Percentiles rank a stretch among this genome's conserved stretches.
phyloP scores from a whole-genome alignment of 768 basidiomycete genomes.

The Xanthoconium stramineum region DNA sequence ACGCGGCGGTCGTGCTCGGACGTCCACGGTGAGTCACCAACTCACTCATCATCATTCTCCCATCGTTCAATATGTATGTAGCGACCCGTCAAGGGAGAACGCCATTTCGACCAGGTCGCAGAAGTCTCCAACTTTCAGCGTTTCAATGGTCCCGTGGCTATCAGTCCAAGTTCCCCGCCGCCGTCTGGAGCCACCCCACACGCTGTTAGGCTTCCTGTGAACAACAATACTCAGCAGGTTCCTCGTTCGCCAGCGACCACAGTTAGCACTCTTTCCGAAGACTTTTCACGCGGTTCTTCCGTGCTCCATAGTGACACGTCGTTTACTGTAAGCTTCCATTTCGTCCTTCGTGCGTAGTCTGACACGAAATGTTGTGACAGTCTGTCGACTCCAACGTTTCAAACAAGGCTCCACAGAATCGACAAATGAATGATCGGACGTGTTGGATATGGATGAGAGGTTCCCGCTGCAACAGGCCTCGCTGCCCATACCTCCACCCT shows the following conservation, averaged over 20 bases:
- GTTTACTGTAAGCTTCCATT: slow-evolving; percentile 13
- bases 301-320: slow-evolving; percentile 16
- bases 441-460: slow-evolving; percentile 7
- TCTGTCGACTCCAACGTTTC: slow-evolving; percentile 18
- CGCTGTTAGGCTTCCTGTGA: slow-evolving; percentile 12
- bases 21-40: slow-evolving; percentile 2
- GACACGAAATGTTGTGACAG: slow-evolving; percentile 2
- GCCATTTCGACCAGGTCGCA: background rate
- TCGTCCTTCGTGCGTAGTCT: background rate
- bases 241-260: slow-evolving; percentile 16
- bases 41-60: background rate
- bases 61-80: background rate
- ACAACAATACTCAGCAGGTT: background rate
- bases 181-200: background rate
- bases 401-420: background rate
- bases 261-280: slow-evolving; percentile 17
- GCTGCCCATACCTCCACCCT: slow-evolving; percentile 16
- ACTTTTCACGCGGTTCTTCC: slow-evolving; percentile 12
- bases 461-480: background rate
- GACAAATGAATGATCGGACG: accelerated
- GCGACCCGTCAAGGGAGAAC: background rate
- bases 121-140: background rate
- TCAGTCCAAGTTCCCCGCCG: slow-evolving; percentile 4
- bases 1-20: background rate
- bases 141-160: background rate